These are phyloP conservation scores for Urochloa ruziziensis DNA, from an alignment of 176 grass and related monocot genomes.

Conservation along the genomic window DNA sequence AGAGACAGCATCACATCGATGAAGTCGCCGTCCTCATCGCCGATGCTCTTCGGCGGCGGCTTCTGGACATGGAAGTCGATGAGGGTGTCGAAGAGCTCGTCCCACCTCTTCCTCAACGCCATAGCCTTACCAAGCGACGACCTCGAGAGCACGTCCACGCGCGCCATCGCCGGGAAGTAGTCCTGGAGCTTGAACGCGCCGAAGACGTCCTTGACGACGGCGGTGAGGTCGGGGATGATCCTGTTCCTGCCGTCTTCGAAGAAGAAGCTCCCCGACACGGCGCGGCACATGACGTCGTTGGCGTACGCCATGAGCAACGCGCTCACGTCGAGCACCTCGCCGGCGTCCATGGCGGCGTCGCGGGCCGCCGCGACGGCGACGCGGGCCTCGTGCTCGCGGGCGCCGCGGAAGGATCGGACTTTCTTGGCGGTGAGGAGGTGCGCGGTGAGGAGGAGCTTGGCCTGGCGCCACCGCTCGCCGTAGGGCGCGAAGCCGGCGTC, in stretches of 20 bases:
- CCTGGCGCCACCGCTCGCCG: conserved; percentile 37
- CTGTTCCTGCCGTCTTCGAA: background rate
- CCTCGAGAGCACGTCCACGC: conserved; percentile 10
- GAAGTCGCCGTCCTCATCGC: background rate
- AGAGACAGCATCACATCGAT: background rate
- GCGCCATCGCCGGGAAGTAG: conserved; percentile 28
- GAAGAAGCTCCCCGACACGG: conserved; percentile 1
- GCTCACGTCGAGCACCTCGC: conserved; percentile 25
- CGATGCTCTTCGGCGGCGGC: background rate
- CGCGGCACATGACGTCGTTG: conserved; percentile 38
- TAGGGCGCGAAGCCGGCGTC: conserved; percentile 28
- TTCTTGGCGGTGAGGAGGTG: conserved; percentile 27
- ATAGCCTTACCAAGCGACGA: conserved; percentile 10
- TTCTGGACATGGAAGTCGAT: conserved; percentile 17
- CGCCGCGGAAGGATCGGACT: background rate
- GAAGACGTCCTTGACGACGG: conserved; percentile 17
- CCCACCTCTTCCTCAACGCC: conserved; percentile 3
- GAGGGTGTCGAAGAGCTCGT: conserved; percentile 32
- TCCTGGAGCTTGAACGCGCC: conserved; percentile 38
- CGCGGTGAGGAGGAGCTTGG: background rate
- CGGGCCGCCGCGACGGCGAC: background rate
- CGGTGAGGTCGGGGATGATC: conserved; percentile 30
- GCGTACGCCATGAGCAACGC: conserved; percentile 27
- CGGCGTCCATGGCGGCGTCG: background rate
- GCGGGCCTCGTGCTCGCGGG: background rate